Evolutionary conservation across 371 early-diverging fungal genomes (phyloP).

Genomic region (Mucor saturninus): DNA sequence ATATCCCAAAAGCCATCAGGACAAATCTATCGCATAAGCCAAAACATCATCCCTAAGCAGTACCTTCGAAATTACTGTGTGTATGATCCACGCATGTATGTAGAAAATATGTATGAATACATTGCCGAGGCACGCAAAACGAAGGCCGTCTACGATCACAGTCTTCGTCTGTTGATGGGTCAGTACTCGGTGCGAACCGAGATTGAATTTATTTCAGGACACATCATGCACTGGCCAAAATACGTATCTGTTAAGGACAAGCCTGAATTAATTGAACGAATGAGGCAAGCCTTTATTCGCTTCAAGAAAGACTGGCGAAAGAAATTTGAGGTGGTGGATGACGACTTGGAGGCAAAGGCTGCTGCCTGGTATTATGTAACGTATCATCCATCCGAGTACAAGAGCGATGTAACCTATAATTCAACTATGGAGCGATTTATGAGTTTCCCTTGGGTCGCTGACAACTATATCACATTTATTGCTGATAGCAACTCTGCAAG

Average conservation of each 20-base stretch:
- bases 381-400: constrained; percentile 51
- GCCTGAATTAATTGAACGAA: constrained; percentile 2
- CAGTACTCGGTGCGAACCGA: constrained; percentile 61
- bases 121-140: constrained; percentile 49
- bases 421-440: constrained; percentile 21
- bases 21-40: constrained; percentile 47
- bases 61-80: constrained; percentile 5
- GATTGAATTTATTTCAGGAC: constrained; percentile 48
- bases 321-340: constrained; percentile 46
- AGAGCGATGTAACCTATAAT: constrained; percentile 9
- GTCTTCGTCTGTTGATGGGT: constrained; percentile 57
- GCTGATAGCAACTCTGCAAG: constrained; percentile 27
- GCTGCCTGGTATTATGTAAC: constrained; percentile 76
- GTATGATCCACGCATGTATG: constrained; percentile 50
- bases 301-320: constrained; percentile 45
- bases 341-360: constrained; percentile 49
- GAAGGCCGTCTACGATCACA: constrained; percentile 56
- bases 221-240: constrained; percentile 33
- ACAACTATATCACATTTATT: constrained; percentile 55
- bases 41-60: constrained; percentile 3
- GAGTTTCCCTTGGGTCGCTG: constrained; percentile 67
- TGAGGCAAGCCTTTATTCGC: constrained; percentile 34
- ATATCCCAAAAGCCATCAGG: constrained; percentile 57
- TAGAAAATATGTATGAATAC: constrained; percentile 58
- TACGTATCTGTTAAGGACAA: constrained; percentile 15